Conservation (phyloP, 352 stramenopile species). For the Globisporangium barbulae region DNA sequence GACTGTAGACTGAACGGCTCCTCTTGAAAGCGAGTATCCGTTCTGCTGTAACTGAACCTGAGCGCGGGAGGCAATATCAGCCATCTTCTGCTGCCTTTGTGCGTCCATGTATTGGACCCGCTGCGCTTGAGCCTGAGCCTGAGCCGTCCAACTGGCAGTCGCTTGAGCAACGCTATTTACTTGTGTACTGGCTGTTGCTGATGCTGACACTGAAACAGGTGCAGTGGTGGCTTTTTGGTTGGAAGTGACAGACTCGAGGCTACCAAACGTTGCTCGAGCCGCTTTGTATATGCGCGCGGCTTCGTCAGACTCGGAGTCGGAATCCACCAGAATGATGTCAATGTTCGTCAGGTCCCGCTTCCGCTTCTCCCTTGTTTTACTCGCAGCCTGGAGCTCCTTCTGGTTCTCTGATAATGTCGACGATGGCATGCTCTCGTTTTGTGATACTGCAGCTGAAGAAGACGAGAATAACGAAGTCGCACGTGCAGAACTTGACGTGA, state of each 20-base stretch:
- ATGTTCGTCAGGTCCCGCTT: slow-evolving; percentile 33
- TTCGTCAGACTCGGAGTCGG: slow-evolving; percentile 33
- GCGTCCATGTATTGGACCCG: neutral
- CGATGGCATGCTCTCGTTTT: neutral
- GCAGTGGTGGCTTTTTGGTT: neutral
- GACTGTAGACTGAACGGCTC: neutral
- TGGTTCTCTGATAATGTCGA: neutral
- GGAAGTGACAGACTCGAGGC: neutral
- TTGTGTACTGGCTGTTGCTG: neutral
- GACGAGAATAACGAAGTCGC: neutral
- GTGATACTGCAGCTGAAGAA: neutral
- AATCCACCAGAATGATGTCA: slow-evolving; percentile 65
- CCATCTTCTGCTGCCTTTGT: neutral
- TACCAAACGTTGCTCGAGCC: neutral
- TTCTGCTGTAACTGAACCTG: neutral
- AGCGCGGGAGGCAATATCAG: neutral
- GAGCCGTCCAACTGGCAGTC: neutral
- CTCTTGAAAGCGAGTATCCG: neutral
- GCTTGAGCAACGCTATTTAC: neutral
- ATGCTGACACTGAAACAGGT: neutral
- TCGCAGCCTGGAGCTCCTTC: neutral
- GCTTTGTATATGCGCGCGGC: neutral
- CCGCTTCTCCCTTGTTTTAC: slow-evolving; percentile 28
- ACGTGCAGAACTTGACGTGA: neutral
- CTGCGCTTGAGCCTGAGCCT: neutral